phyloP scores from a whole-genome alignment of 805 yeast species.

The Teunomyces kruisii region DNA sequence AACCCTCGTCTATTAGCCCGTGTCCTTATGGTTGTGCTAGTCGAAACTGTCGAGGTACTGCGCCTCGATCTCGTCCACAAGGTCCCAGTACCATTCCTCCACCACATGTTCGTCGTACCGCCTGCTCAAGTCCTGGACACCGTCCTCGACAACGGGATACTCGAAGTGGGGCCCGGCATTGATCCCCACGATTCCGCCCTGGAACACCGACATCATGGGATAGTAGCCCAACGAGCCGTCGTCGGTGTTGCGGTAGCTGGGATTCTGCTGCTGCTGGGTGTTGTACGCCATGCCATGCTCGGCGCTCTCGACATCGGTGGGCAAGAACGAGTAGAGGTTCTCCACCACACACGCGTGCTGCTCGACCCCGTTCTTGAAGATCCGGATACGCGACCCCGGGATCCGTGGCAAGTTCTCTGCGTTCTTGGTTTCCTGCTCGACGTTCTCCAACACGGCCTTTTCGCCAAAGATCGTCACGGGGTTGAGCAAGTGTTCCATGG shows the following conservation, averaged over 20 bases:
- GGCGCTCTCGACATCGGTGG: slow-evolving; percentile 66
- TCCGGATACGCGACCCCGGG: slow-evolving; percentile 57
- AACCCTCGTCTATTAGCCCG: not conserved
- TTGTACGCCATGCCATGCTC: slow-evolving; percentile 23
- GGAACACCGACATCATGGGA: slow-evolving; percentile 83
- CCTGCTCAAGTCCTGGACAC: slow-evolving; percentile 52
- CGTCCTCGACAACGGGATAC: slow-evolving; percentile 33
- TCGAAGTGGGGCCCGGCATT: slow-evolving; percentile 68
- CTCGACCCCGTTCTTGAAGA: slow-evolving; percentile 75
- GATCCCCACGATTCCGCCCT: slow-evolving; percentile 71
- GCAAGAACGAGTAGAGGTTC: slow-evolving; percentile 70
- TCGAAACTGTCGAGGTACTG: slow-evolving; percentile 50
- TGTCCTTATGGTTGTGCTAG: not conserved
- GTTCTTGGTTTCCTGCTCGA: slow-evolving; percentile 12
- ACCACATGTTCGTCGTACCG: slow-evolving; percentile 69
- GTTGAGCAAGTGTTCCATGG: slow-evolving; percentile 70
- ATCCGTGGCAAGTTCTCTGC: slow-evolving; percentile 39
- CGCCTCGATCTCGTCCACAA: slow-evolving; percentile 80
- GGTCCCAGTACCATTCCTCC: slow-evolving; percentile 81
- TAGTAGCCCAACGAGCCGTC: slow-evolving; percentile 89
- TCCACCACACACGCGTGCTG: slow-evolving; percentile 68
- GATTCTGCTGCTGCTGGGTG: slow-evolving; percentile 37
- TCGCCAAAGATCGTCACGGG: slow-evolving; percentile 74
- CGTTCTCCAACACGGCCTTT: slow-evolving; percentile 46
- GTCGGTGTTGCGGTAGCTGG: slow-evolving; percentile 49